Percentiles rank a stretch among this genome's conserved stretches.
These are phyloP conservation scores for Citrus sinensis DNA, from an alignment of 345 rosid species.

Conservation along the genomic window DVS_A1.0 CM039169.1:28404001-28404500, in stretches of 20 bases:
- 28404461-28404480: slow-evolving; percentile 65
- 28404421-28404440: slow-evolving; percentile 75
- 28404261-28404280: slow-evolving; percentile 39
- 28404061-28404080: slow-evolving; percentile 21
- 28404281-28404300: slow-evolving; percentile 28
- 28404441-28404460: slow-evolving; percentile 37
- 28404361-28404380: background rate
- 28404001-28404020: background rate
- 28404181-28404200: slow-evolving; percentile 56
- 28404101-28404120: slow-evolving; percentile 46
- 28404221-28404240: slow-evolving; percentile 67
- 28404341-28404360: background rate
- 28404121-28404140: slow-evolving; percentile 70
- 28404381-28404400: slow-evolving; percentile 59
- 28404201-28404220: slow-evolving; percentile 75
- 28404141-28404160: slow-evolving; percentile 81
- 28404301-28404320: slow-evolving; percentile 35
- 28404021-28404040: slow-evolving; percentile 31
- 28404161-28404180: slow-evolving; percentile 82
- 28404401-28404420: slow-evolving; percentile 58
- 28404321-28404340: slow-evolving; percentile 11
- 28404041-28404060: slow-evolving; percentile 78
- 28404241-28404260: slow-evolving; percentile 7
- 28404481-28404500: slow-evolving; percentile 71
- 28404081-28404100: slow-evolving; percentile 27